These are phyloP conservation scores for Fusarium camptoceras DNA, from an alignment of 2,329 filamentous ascomycete species.

Conservation along the genomic window DNA sequence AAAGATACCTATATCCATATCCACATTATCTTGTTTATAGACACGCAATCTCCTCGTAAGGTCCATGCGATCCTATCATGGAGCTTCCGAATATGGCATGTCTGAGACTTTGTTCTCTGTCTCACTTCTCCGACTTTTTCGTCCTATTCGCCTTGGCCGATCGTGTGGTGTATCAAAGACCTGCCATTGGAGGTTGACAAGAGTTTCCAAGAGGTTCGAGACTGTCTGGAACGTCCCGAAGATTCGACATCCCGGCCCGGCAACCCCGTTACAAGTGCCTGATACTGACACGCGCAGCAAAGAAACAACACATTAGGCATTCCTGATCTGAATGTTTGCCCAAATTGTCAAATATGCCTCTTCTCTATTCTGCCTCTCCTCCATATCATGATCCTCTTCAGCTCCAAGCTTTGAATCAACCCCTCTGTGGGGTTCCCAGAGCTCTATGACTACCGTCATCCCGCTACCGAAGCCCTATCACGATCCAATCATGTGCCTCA, in stretches of 20 bases:
- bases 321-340: not conserved
- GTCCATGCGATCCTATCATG: slow-evolving; percentile 33
- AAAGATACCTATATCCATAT: slow-evolving; percentile 1
- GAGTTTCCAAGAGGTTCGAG: slow-evolving; percentile 27
- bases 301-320: not conserved
- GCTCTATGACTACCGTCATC: slow-evolving; percentile 28
- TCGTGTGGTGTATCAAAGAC: slow-evolving; percentile 30
- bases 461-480: slow-evolving; percentile 17
- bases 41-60: not conserved
- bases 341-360: not conserved
- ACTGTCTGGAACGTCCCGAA: slow-evolving; percentile 14
- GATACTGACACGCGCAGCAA: slow-evolving; percentile 7
- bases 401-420: slow-evolving; percentile 14
- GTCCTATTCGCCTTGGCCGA: not conserved
- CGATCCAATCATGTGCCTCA: slow-evolving; percentile 37
- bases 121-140: not conserved
- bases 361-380: not conserved
- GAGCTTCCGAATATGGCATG: not conserved
- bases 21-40: slow-evolving; percentile 1
- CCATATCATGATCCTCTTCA: slow-evolving; percentile 23
- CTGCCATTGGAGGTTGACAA: slow-evolving; percentile 30
- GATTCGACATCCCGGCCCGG: slow-evolving; percentile 32
- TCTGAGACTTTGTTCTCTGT: slow-evolving; percentile 3
- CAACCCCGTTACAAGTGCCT: slow-evolving; percentile 34
- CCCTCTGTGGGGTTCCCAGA: slow-evolving; percentile 41